Evolutionary conservation across 1,284 basidiomycete species (phyloP).

Genomic region (Ustilago trichophora): DNA sequence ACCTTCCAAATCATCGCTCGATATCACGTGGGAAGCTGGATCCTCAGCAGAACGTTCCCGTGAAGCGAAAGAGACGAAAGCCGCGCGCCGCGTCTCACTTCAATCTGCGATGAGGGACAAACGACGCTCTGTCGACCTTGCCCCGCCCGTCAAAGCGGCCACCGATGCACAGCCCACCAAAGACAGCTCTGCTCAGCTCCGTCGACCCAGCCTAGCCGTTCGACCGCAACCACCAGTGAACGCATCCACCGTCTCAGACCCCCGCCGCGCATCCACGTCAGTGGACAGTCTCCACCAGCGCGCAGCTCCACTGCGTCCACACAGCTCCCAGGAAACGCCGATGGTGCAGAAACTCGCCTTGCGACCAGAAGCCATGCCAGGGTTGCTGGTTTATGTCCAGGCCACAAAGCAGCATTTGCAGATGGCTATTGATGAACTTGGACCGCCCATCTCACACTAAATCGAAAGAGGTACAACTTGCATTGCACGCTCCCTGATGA

Average conservation of each 20-base stretch:
- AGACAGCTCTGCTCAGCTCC: background rate
- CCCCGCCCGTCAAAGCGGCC: background rate
- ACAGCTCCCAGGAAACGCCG: slow-evolving; percentile 9
- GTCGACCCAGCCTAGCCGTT: background rate
- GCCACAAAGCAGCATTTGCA: slow-evolving; percentile 47
- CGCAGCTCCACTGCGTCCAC: background rate
- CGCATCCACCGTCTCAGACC: background rate
- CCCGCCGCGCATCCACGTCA: slow-evolving; percentile 14
- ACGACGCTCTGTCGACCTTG: slow-evolving; percentile 10
- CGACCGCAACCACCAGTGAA: background rate
- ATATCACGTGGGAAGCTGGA: slow-evolving; percentile 15
- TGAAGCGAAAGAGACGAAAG: slow-evolving; percentile 4
- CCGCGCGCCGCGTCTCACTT: slow-evolving; percentile 10
- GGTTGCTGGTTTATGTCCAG: slow-evolving; percentile 51
- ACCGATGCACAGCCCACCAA: background rate
- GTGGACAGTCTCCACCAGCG: slow-evolving; percentile 11
- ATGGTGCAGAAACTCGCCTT: slow-evolving; percentile 44
- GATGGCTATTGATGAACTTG: slow-evolving; percentile 32
- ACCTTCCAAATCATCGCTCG: slow-evolving; percentile 8
- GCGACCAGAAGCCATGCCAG: slow-evolving; percentile 50
- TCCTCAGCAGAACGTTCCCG: background rate
- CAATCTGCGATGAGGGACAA: slow-evolving; percentile 9
- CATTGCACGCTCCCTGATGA: no score
- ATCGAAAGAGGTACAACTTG: no score
- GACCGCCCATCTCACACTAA: background rate